Base-by-base conservation (phyloP, 2,329 filamentous ascomycete species). In the Exophiala bonariae region DNA sequence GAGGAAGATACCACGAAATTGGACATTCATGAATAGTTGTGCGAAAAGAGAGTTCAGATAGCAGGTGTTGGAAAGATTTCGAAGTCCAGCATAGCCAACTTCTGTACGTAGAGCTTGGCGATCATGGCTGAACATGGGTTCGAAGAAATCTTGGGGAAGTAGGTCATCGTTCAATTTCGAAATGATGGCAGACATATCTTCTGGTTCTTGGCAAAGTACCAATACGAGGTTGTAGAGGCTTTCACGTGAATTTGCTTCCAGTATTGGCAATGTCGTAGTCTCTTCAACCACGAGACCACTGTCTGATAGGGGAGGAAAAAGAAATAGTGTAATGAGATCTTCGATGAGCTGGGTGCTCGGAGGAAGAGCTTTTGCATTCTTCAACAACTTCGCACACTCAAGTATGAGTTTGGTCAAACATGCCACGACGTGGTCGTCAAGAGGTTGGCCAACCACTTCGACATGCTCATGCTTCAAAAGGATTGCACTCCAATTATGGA, bases 41-140 rank as follows among this genome's bases (percentile, higher is more conserved):
- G 90, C 92, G 51, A 97, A 78, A 1, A 99, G 74, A 0, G 93
- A 97, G 65, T 99, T 99, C 63, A 97, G 79, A 64, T 99, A 99
- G 68, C 93, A 99, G 1, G 95, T 97, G 63, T 96, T 96, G 8
- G 89, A 93, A 13, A 96, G 78, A 61, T 99, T 99, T 47, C 80
- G 80, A n/a, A 99, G 69, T 1, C 93, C 93, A n/a, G 87, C 82
- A 63, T 95, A 95, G 16, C 89, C 90, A 53, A 87, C 87, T 1
- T 80, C 70, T 2, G 88, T 83, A 52, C 89, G 82, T n/a, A 95
- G 53, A 41, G 44, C 47, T 36, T 57, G 56, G 14, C 57, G 47
- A 11, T 59, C 56, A 20, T 57, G 49, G 10, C 35, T 35, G 38
- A 40, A 48, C 4, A 38, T 40, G 1, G 50, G 46, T 31, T 47